These are phyloP conservation scores for Apocynum venetum DNA, from an alignment of 257 asterid species.

Conservation along the genomic window DNA sequence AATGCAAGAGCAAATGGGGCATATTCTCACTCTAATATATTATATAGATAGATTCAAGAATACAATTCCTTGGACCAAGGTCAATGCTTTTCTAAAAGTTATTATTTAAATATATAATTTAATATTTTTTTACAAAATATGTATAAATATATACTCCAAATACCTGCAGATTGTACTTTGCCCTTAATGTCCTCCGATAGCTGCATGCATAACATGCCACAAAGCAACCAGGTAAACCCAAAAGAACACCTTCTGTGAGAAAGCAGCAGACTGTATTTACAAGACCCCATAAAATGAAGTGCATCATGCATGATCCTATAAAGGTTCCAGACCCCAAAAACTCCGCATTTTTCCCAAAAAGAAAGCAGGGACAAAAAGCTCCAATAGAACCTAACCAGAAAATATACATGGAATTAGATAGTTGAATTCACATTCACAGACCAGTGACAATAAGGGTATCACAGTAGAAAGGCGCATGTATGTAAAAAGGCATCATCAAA, in stretches of 20 bases:
- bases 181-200: conserved; percentile 65
- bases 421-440: not conserved
- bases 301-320: conserved; percentile 65
- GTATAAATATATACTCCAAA: not conserved
- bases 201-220: conserved; percentile 90
- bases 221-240: conserved; percentile 90
- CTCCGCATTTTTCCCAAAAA: conserved; percentile 78
- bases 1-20: not conserved
- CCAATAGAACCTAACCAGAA: conserved; percentile 67
- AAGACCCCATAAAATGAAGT: conserved; percentile 70
- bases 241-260: conserved; percentile 64
- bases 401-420: conserved; percentile 13
- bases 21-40: not conserved
- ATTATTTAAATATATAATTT: not conserved
- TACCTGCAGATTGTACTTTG: conserved; percentile 89
- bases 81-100: not conserved
- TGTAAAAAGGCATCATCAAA: not conserved
- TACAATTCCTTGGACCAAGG: not conserved
- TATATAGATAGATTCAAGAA: not conserved
- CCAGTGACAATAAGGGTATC: conserved; percentile 1
- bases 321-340: conserved; percentile 45
- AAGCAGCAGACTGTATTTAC: conserved; percentile 72
- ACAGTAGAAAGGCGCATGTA: not conserved
- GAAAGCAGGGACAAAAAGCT: conserved; percentile 79
- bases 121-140: not conserved